A percentile compares a stretch with the other conserved stretches of the same genome.
These are phyloP conservation scores for Nematocida sp. DNA, from an alignment of 371 early-diverging fungal genomes.

Conservation along the genomic window DNA sequence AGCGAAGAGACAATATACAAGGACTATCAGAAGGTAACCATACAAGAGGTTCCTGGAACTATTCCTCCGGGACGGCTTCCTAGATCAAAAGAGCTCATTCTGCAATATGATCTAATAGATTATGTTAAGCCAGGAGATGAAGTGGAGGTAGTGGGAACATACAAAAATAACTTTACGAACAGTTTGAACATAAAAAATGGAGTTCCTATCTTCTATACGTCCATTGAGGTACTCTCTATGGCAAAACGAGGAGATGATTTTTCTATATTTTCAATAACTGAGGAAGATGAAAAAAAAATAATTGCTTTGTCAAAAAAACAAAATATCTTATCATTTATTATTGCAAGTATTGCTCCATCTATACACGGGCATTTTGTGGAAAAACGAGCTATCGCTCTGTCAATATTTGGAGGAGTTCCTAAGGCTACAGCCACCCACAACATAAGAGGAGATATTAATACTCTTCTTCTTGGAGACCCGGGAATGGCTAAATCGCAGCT, in stretches of 20 bases:
- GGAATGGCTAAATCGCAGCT: constrained; percentile 98
- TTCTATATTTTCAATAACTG: constrained; percentile 75
- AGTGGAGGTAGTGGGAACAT: constrained; percentile 90
- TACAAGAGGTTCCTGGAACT: constrained; percentile 93
- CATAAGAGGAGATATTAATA: constrained; percentile 95
- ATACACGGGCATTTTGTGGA: constrained; percentile 97
- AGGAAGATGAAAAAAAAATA: constrained; percentile 82
- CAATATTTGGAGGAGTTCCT: constrained; percentile 89
- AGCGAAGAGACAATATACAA: constrained; percentile 85
- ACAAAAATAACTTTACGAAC: constrained; percentile 85
- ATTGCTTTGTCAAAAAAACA: constrained; percentile 74
- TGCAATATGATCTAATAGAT: constrained; percentile 93
- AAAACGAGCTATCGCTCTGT: constrained; percentile 85
- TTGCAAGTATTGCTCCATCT: constrained; percentile 90
- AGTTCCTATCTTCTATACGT: constrained; percentile 89
- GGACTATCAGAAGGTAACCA: constrained; percentile 89
- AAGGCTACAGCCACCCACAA: constrained; percentile 76
- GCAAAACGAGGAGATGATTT: constrained; percentile 78
- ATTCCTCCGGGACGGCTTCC: constrained; percentile 93
- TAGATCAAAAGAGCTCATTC: constrained; percentile 83
- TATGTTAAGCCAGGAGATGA: constrained; percentile 93
- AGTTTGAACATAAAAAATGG: constrained; percentile 72
- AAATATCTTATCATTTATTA: constrained; percentile 76
- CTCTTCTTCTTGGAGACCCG: constrained; percentile 94
- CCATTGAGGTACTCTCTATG: constrained; percentile 86